phyloP scores from a whole-genome alignment of 306 rosid species.

The Fragaria ananassa region DNA sequence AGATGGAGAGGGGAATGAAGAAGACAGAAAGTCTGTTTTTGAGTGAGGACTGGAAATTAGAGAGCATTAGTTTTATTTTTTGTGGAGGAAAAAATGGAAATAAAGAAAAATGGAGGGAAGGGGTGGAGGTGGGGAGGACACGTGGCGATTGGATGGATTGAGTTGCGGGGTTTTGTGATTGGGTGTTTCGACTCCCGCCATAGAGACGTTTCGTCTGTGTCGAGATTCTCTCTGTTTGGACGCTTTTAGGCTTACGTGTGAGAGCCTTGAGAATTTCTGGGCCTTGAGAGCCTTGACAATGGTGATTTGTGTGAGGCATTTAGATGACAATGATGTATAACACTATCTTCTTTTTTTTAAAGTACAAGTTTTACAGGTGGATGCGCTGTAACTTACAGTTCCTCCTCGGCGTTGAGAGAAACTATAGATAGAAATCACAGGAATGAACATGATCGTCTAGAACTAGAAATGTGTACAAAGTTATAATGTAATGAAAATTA shows the following conservation, averaged over 20 bases:
- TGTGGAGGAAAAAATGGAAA: not conserved
- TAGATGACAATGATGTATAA: too few species aligned
- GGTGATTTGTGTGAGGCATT: too few species aligned
- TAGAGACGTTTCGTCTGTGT: too few species aligned
- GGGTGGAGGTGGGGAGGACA: slow-evolving; percentile 58
- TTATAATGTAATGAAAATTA: not conserved
- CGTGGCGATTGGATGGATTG: slow-evolving; percentile 38
- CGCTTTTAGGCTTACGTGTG: not conserved
- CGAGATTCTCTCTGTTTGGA: too few species aligned
- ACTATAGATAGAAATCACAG: too few species aligned
- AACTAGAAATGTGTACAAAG: not conserved
- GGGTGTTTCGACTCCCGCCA: too few species aligned
- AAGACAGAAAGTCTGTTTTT: not conserved
- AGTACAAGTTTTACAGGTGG: not conserved
- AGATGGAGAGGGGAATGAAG: not conserved
- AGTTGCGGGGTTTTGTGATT: too few species aligned
- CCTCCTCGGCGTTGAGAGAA: too few species aligned
- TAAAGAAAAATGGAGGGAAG: slow-evolving; percentile 22
- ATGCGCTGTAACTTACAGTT: too few species aligned
- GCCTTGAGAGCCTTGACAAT: too few species aligned
- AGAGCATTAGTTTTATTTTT: not conserved
- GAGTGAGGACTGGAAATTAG: slow-evolving; percentile 10
- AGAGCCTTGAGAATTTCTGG: not conserved
- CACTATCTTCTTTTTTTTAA: too few species aligned
- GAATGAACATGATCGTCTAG: not conserved